A percentile compares a stretch with the other conserved stretches of the same genome.
phyloP scores from a whole-genome alignment of 2,329 filamentous ascomycete genomes.

The Fusarium haematococcum region DNA sequence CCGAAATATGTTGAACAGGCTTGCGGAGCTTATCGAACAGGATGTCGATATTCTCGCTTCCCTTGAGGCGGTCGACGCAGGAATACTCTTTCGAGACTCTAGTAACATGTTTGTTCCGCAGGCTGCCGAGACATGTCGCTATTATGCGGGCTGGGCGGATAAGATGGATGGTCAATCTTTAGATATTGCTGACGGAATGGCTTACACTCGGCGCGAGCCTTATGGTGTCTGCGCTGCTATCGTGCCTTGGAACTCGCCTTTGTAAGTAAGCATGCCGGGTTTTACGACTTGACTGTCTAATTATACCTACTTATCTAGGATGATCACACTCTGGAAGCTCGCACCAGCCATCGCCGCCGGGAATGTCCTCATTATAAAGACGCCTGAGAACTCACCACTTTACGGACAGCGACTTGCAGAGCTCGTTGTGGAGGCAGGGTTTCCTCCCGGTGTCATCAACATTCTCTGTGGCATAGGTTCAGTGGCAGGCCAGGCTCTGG shows the following conservation, averaged over 20 bases:
- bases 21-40: conserved; percentile 81
- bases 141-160: conserved; percentile 80
- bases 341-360: conserved; percentile 73
- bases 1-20: conserved; percentile 73
- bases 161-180: conserved; percentile 86
- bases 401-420: conserved; percentile 71
- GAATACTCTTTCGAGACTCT: conserved; percentile 68
- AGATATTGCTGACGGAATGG: conserved; percentile 75
- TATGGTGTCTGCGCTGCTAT: conserved; percentile 77
- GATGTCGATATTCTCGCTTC: conserved; percentile 77
- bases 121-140: conserved; percentile 64
- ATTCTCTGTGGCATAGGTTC: conserved; percentile 76
- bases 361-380: conserved; percentile 71
- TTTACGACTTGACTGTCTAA: background rate
- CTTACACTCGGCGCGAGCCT: conserved; percentile 82
- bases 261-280: conserved; percentile 2
- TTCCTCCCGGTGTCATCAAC: conserved; percentile 60
- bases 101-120: conserved; percentile 61
- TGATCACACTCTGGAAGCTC: conserved; percentile 61
- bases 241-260: conserved; percentile 82
- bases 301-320: background rate
- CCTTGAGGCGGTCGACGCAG: conserved; percentile 85
- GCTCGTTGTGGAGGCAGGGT: conserved; percentile 75
- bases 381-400: conserved; percentile 72
- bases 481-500: conserved; percentile 74